A percentile compares a stretch with the other conserved stretches of the same genome.
phyloP scores from a whole-genome alignment of 2,329 filamentous ascomycete genomes.

The Fusarium longipes region DNA sequence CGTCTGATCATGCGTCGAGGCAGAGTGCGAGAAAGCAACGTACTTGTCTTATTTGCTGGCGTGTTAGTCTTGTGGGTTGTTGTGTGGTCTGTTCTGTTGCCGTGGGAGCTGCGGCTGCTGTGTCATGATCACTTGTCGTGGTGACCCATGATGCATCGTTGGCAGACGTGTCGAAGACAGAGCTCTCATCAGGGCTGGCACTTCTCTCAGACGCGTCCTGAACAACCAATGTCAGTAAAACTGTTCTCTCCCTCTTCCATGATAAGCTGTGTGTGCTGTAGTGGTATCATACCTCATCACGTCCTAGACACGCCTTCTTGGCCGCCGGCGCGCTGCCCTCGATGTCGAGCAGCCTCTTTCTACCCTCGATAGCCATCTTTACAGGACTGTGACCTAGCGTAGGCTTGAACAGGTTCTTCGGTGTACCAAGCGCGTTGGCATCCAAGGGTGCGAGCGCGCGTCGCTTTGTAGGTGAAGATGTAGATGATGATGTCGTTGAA shows the following conservation, averaged over 20 bases:
- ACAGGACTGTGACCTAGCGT: slow-evolving; percentile 41
- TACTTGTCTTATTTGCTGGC: slow-evolving; percentile 66
- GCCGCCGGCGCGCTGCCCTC: slow-evolving; percentile 40
- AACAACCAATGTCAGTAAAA: slow-evolving; percentile 3
- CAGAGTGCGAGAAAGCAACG: slow-evolving; percentile 11
- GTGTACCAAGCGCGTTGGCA: slow-evolving; percentile 55
- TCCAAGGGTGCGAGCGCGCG: slow-evolving; percentile 62
- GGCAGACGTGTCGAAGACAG: slow-evolving; percentile 62
- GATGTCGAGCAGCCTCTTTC: slow-evolving; percentile 45
- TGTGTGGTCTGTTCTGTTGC: slow-evolving; percentile 21
- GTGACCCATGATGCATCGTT: slow-evolving; percentile 62
- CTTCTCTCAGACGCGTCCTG: slow-evolving; percentile 49
- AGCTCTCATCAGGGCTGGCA: slow-evolving; percentile 57
- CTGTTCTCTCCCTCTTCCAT: background rate
- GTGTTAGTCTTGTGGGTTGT: slow-evolving; percentile 53
- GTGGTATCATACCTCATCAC: slow-evolving; percentile 46
- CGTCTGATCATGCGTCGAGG: too few relatives aligned
- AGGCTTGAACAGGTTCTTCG: slow-evolving; percentile 44
- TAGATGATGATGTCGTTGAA: slow-evolving; percentile 26
- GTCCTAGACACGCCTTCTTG: slow-evolving; percentile 52
- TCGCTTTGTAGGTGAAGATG: slow-evolving; percentile 57
- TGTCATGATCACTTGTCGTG: slow-evolving; percentile 62
- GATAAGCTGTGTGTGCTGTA: background rate
- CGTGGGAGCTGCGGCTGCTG: slow-evolving; percentile 6
- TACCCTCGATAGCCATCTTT: slow-evolving; percentile 44